Conservation (phyloP, 1,284 basidiomycete genomes). For the Cryptococcus sp. region DNA sequence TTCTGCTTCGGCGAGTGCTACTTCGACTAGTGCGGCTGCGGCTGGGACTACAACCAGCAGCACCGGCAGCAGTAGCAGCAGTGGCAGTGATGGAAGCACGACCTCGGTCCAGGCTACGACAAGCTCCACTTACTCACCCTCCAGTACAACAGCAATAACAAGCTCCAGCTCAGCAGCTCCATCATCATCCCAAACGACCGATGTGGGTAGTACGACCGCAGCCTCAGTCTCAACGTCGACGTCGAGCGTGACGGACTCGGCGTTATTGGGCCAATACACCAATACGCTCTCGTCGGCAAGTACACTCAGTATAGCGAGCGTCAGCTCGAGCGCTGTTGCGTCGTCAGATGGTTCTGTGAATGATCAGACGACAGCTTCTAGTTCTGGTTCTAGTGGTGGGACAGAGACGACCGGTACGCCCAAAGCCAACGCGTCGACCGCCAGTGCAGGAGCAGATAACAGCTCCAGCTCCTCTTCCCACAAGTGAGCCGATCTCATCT, state of each 20-base stretch:
- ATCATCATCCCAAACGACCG: background rate
- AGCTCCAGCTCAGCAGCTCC: background rate
- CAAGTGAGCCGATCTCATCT: constrained; percentile 11
- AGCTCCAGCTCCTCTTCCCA: constrained; percentile 1
- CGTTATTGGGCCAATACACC: too few species aligned
- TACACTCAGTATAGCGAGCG: background rate
- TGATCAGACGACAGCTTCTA: background rate
- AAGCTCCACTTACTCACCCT: background rate
- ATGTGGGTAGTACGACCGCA: too few species aligned
- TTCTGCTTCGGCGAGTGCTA: background rate
- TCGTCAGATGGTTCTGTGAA: background rate
- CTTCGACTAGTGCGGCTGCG: background rate
- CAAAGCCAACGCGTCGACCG: background rate
- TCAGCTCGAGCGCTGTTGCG: background rate
- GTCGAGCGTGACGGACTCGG: too few species aligned
- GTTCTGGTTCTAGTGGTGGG: background rate
- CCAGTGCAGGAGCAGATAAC: background rate
- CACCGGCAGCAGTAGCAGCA: background rate
- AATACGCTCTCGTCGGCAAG: background rate
- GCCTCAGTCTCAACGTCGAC: too few species aligned
- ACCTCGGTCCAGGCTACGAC: background rate
- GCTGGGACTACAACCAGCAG: background rate
- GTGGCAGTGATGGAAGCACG: background rate
- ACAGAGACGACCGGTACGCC: background rate
- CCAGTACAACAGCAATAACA: background rate